Percentiles rank a stretch among this genome's conserved stretches.
Evolutionary conservation across 1,284 basidiomycete species (phyloP).

Genomic region (Pascua guehoae): DNA sequence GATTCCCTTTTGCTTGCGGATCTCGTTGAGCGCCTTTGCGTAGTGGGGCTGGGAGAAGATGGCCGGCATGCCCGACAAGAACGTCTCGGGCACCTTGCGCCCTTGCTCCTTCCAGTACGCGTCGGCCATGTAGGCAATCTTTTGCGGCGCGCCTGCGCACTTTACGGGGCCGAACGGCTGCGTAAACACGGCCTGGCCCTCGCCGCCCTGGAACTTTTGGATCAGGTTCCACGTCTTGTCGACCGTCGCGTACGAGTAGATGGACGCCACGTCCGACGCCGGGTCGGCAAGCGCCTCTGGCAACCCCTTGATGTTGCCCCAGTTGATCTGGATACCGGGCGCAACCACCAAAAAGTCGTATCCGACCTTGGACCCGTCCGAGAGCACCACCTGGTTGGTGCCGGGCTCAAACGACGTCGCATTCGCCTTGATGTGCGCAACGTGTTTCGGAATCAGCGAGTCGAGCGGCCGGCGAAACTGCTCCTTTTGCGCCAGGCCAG

Average conservation of each 20-base stretch:
- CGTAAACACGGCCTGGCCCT: constrained; percentile 77
- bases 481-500: constrained; percentile 65
- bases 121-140: constrained; percentile 89
- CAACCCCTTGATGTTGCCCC: constrained; percentile 72
- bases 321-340: constrained; percentile 78
- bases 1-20: constrained; percentile 76
- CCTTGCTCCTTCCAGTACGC: constrained; percentile 50
- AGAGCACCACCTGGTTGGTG: constrained; percentile 66
- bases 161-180: constrained; percentile 94
- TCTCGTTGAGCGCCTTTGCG: constrained; percentile 72
- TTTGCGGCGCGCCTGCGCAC: constrained; percentile 90
- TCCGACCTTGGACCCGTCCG: constrained; percentile 65
- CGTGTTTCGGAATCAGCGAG: constrained; percentile 67
- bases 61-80: constrained; percentile 84
- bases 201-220: constrained; percentile 67
- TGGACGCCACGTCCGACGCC: constrained; percentile 79
- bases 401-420: constrained; percentile 73
- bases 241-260: constrained; percentile 83
- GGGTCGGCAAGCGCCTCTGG: constrained; percentile 72
- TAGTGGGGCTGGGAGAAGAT: constrained; percentile 90
- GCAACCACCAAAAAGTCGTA: constrained; percentile 90
- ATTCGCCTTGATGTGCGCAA: constrained; percentile 69
- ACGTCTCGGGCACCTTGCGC: constrained; percentile 59
- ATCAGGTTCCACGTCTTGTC: constrained; percentile 84
- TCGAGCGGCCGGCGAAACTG: constrained; percentile 68